Base-by-base conservation (phyloP, 1,284 basidiomycete species). In the Tylopilus sp. region DNA sequence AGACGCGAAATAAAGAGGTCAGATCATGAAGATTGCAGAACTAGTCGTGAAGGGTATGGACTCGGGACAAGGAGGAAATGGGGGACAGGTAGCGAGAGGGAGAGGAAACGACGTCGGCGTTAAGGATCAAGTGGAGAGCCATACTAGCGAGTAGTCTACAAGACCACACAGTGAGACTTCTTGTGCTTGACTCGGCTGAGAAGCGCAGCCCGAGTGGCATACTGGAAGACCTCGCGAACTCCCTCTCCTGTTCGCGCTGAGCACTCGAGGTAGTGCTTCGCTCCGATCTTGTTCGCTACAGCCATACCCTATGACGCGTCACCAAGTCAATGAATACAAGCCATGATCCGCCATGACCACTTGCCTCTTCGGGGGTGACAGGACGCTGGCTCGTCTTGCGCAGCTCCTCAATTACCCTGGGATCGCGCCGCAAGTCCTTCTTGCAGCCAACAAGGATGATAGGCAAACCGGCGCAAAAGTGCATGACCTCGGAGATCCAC, bases 401-500 rank as follows among this genome's bases (percentile, higher is more conserved):
- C 52, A 94, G 79, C 72, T 92, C 87, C 53, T 90, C 87, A 52
- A 88, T 84, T 36, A 91, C 89, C 70, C 87, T 83, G 43, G 80
- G 77, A 73, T 93, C 90, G 61, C 85, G 81, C 64, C 92, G 81
- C 52, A 94, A 80, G 75, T 94, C 91, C 77, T 88, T 94, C 81
- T 96, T 96, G 81, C 91, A 94, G 8, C 90, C 93, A 57, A 96
- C 91, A 52, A 96, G 86, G 68, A 95, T 88, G 76, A 94, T 86
- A 51, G 93, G 93, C 39, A 94, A 76, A 56, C 86, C 86, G 43
- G 86, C 80, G 72, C 93, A 95, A 77, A 95, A 96, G 74, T 96
- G 93, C 75, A 90, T 84, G 44, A 96, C 93, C 71, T 96, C 93
- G 15, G 92, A 91, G 66, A 93, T 91, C 93, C 93, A 96, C 90